Evolutionary conservation across 768 basidiomycete genomes (phyloP).

Genomic region (Cystofilobasidium ferigula): DNA sequence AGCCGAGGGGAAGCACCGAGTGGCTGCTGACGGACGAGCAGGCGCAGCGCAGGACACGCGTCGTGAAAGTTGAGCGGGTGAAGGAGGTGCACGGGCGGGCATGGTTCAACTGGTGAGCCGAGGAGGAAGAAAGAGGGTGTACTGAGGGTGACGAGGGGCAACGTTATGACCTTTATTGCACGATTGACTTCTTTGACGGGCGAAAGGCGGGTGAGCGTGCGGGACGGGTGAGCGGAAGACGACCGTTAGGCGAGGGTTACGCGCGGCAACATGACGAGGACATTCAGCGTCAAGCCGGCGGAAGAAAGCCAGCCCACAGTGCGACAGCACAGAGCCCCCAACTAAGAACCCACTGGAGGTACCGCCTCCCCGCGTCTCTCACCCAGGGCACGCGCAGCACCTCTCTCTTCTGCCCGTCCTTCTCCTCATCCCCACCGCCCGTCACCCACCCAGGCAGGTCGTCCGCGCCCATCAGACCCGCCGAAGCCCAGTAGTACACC

Average conservation of each 20-base stretch:
- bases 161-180: too few relatives aligned
- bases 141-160: too few relatives aligned
- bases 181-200: too few relatives aligned
- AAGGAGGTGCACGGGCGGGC: background rate
- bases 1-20: background rate
- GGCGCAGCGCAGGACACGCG: background rate
- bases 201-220: too few relatives aligned
- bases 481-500: conserved; percentile 73
- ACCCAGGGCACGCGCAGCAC: background rate
- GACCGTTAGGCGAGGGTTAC: too few relatives aligned
- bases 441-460: conserved; percentile 26
- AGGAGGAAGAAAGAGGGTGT: background rate
- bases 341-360: conserved; percentile 65
- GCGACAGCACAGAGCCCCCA: conserved; percentile 64
- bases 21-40: background rate
- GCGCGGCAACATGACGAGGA: too few relatives aligned
- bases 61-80: conserved; percentile 7
- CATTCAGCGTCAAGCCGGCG: conserved; percentile 56
- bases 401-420: conserved; percentile 18
- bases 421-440: background rate
- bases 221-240: too few relatives aligned
- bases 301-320: conserved; percentile 74
- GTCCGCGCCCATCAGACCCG: conserved; percentile 48
- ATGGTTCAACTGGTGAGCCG: conserved; percentile 14
- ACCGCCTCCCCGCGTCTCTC: conserved; percentile 44